phyloP scores from a whole-genome alignment of 352 stramenopile species.

The Phytopythium kandeliae region DNA sequence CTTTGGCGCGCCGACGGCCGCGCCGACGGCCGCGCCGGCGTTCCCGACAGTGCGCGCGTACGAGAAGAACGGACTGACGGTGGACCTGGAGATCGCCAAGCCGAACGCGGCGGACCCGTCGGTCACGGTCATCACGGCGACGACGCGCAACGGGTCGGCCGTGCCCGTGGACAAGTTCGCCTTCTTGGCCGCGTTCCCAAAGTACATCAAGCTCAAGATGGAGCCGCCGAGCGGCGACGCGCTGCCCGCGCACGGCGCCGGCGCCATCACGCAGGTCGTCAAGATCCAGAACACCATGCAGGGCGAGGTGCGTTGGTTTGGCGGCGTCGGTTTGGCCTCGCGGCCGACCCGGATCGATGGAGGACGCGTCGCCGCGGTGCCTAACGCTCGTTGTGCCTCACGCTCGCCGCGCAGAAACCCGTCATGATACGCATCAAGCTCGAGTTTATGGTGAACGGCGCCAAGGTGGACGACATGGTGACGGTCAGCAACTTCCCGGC shows the following conservation, averaged over 20 bases:
- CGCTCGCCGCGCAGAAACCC: constrained; percentile 53
- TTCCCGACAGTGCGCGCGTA: constrained; percentile 88
- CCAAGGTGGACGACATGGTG: constrained; percentile 82
- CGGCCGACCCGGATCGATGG: too few species aligned
- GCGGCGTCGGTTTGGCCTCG: too few species aligned
- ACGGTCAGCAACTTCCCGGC: constrained; percentile 72
- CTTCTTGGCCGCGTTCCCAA: constrained; percentile 95
- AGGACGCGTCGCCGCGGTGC: too few species aligned
- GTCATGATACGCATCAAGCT: constrained; percentile 84
- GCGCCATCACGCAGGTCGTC: constrained; percentile 91
- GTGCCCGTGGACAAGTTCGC: constrained; percentile 90
- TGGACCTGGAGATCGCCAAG: constrained; percentile 92
- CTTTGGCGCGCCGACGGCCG: constrained; percentile 40
- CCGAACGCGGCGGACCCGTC: constrained; percentile 90
- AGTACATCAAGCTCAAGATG: constrained; percentile 98
- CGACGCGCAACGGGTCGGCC: constrained; percentile 89
- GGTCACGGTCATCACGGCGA: constrained; percentile 90
- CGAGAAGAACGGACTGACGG: constrained; percentile 93
- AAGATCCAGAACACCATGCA: constrained; percentile 95
- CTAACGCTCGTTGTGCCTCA: too few species aligned
- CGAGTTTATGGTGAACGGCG: constrained; percentile 80
- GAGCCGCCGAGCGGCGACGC: constrained; percentile 92
- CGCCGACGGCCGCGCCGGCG: constrained; percentile 18
- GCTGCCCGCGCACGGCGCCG: constrained; percentile 79
- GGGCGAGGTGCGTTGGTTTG: constrained; percentile 60